Evolutionary conservation across 2,329 filamentous ascomycete genomes (phyloP).

Genomic region (Phialocephala subalpina): DNA sequence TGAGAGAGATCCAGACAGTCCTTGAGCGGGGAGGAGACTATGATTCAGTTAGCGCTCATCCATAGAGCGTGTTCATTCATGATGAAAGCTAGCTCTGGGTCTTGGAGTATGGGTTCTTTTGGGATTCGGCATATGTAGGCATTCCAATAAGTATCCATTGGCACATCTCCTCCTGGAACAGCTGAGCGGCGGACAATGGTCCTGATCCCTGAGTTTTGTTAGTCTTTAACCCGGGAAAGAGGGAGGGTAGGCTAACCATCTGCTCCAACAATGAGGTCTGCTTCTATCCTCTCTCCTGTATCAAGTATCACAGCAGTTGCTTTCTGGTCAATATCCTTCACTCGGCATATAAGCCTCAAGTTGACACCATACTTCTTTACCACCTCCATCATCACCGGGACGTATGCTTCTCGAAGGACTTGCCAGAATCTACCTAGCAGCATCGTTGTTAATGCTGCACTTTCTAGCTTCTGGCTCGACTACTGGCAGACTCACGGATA

Average conservation of each 20-base stretch:
- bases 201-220: neutral
- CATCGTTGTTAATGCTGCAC: too few species aligned
- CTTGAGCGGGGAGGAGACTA: neutral
- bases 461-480: too few species aligned
- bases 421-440: neutral
- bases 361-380: neutral
- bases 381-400: neutral
- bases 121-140: neutral
- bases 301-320: neutral
- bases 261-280: neutral
- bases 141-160: neutral
- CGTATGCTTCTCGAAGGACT: neutral
- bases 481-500: neutral
- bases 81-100: neutral
- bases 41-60: neutral
- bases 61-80: neutral
- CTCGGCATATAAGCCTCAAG: neutral
- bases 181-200: neutral
- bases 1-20: neutral
- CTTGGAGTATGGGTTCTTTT: neutral
- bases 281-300: conserved; percentile 1
- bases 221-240: neutral
- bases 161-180: neutral
- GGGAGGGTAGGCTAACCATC: neutral
- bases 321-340: neutral